Conservation (phyloP, 2,329 filamentous ascomycete genomes). For the Venturia carpophila region DNA sequence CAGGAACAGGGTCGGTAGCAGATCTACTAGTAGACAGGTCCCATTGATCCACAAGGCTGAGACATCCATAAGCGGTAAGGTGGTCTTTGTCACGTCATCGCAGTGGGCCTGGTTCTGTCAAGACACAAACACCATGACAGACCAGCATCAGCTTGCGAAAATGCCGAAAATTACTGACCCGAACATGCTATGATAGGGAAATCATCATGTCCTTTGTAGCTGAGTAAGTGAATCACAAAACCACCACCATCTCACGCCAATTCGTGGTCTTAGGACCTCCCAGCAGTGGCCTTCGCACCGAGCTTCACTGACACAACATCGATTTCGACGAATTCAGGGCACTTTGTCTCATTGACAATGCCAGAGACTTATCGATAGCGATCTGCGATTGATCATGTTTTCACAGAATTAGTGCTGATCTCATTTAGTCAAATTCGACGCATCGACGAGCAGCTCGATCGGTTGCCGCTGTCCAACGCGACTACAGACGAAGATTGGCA, state of each 20-base stretch:
- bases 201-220: conserved; percentile 35
- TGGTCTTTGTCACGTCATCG: not conserved
- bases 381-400: not conserved
- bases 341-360: too few species aligned
- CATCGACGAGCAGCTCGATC: conserved; percentile 52
- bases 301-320: not conserved
- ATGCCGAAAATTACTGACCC: not conserved
- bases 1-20: not conserved
- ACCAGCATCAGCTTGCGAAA: not conserved
- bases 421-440: conserved; percentile 46
- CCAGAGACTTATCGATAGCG: too few species aligned
- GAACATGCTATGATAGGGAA: not conserved
- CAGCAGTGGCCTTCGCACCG: not conserved
- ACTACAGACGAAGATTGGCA: conserved; percentile 22
- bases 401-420: not conserved
- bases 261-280: not conserved
- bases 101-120: not conserved
- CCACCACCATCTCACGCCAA: not conserved
- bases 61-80: not conserved
- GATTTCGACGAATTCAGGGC: not conserved
- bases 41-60: conserved; percentile 5
- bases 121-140: not conserved
- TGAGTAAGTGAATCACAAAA: conserved; percentile 27
- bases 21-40: not conserved
- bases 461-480: conserved; percentile 42